These are phyloP conservation scores for Silene uniflora DNA, from an alignment of 148 eudicot species.

Conservation along the genomic window DNA sequence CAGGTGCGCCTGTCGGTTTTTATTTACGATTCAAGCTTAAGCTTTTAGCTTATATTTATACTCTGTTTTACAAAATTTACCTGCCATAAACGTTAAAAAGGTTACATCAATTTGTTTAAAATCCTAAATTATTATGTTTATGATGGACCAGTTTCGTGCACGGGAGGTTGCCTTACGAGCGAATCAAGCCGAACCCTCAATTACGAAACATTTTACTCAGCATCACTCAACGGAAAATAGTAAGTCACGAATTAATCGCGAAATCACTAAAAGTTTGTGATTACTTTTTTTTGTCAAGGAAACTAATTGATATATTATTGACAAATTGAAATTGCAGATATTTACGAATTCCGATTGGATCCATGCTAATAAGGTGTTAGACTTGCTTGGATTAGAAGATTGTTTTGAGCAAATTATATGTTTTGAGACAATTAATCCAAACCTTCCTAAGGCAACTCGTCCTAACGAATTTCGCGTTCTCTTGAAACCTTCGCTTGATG, in stretches of 20 bases:
- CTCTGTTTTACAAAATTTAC: no score
- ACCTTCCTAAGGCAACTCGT: constrained; percentile 48
- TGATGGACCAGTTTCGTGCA: constrained; percentile 59
- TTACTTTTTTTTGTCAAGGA: background rate
- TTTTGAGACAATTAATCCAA: constrained; percentile 80
- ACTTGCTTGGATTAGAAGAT: constrained; percentile 59
- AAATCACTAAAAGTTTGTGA: background rate
- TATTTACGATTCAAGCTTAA: background rate
- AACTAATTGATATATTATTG: background rate
- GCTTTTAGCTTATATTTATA: background rate
- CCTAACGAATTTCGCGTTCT: constrained; percentile 66
- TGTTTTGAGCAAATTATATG: constrained; percentile 79
- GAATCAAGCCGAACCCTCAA: constrained; percentile 63
- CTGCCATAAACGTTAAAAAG: background rate
- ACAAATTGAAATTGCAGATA: constrained; percentile 38
- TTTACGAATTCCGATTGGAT: constrained; percentile 74
- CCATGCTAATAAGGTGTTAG: constrained; percentile 69
- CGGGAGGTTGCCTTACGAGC: constrained; percentile 86
- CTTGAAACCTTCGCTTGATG: constrained; percentile 71
- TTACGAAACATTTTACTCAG: constrained; percentile 50
- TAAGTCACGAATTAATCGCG: constrained; percentile 19
- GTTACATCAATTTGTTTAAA: background rate
- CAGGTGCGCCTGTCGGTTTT: constrained; percentile 29
- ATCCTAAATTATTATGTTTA: background rate
- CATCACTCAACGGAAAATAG: constrained; percentile 76